phyloP scores from a whole-genome alignment of 1,284 basidiomycete species.

The Cryptococcus jaspeensis region DNA sequence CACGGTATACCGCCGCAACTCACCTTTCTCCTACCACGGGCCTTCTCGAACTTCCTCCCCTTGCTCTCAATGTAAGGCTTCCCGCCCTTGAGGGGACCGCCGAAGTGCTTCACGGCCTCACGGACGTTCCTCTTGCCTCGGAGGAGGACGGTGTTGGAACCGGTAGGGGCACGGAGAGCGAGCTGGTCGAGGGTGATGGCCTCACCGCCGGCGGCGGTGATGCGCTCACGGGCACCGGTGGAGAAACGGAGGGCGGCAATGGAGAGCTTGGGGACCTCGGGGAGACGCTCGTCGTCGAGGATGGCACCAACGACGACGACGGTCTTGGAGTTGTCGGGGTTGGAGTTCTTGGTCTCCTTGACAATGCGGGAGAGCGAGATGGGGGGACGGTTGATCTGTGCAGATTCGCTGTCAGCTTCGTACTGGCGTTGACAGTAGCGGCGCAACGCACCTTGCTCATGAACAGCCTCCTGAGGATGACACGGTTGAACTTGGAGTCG shows the following conservation, averaged over 20 bases:
- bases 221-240: constrained; percentile 85
- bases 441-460: constrained; percentile 60
- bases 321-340: constrained; percentile 70
- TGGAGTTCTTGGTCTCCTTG: constrained; percentile 70
- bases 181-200: constrained; percentile 95
- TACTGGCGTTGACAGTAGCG: neutral
- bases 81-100: constrained; percentile 54
- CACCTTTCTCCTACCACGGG: constrained; percentile 83
- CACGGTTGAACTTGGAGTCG: constrained; percentile 96
- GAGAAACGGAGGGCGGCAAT: constrained; percentile 97
- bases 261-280: constrained; percentile 84
- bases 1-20: constrained; percentile 6
- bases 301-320: constrained; percentile 89
- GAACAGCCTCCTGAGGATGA: constrained; percentile 93
- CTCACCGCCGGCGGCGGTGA: constrained; percentile 94
- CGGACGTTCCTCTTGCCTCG: constrained; percentile 84
- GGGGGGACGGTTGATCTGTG: constrained; percentile 89
- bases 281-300: constrained; percentile 92
- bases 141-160: constrained; percentile 85
- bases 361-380: constrained; percentile 88
- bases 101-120: constrained; percentile 95
- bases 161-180: constrained; percentile 88
- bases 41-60: constrained; percentile 80
- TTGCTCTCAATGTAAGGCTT: constrained; percentile 73
- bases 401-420: too few species aligned